phyloP scores from a whole-genome alignment of 345 rosid species.

The Ceriops zippeliana region DNA sequence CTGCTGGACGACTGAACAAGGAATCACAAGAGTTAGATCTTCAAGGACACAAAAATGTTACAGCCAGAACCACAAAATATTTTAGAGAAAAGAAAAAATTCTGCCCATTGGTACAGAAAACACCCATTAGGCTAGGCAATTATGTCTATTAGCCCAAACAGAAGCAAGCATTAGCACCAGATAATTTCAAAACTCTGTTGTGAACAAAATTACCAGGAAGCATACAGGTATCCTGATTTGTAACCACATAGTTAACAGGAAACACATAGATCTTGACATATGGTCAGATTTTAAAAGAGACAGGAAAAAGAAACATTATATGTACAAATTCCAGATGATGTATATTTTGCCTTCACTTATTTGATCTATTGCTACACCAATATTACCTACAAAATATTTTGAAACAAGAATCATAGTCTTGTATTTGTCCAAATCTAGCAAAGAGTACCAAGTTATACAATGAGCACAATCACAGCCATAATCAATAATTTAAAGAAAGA shows the following conservation, averaged over 20 bases:
- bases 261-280: not conserved
- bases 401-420: not conserved
- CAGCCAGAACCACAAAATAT: not conserved
- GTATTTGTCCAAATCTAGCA: not conserved
- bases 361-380: not conserved
- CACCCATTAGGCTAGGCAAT: not conserved
- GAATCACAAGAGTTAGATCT: constrained; percentile 9
- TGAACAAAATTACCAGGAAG: too few species aligned
- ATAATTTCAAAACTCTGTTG: too few species aligned
- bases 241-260: not conserved
- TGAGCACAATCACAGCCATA: not conserved
- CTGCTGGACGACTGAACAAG: constrained; percentile 80
- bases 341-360: too few species aligned
- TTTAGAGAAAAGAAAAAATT: not conserved
- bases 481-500: not conserved
- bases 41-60: not conserved
- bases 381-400: not conserved
- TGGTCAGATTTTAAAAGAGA: not conserved
- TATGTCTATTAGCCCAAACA: not conserved
- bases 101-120: not conserved
- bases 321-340: too few species aligned
- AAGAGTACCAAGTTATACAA: too few species aligned
- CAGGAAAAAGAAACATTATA: too few species aligned
- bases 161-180: not conserved
- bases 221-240: too few species aligned